Evolutionary conservation across 169 alveolate genomes (phyloP), one percentile per base, ranked within the genome.

Genomic region (Plasmodium gonderi): DNA sequence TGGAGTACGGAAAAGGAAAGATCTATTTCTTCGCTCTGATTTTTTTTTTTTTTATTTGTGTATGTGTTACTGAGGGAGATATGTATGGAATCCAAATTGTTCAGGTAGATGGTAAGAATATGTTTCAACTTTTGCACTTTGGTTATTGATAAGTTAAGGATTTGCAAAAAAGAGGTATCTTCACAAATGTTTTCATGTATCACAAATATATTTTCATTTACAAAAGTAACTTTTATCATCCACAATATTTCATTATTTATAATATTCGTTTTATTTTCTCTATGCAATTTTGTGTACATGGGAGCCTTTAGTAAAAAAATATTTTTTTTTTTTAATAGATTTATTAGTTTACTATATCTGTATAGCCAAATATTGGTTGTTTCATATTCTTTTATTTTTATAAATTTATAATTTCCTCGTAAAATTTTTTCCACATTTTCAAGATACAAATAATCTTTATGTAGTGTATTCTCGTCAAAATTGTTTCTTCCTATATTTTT

Each of bases 291-390:
- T 20, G 91, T 81, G 33, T 26, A 81, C 54, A 81, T 45, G 20
- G 91, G 91, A 5, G 91, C 91, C 75, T 81, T 81, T 47, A 81
- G 54, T 81, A 81, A 68, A 42, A 33, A 12, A 6, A 81, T 81
- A 33, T 68, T 68, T 81, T 23, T 81, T 68, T 81, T 44, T 47
- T 81, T 81, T 20, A 81, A 81, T 2, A 68, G 11, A 44, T 51
- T 67, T 17, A 7, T 44, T 81, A 44, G 9, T 14, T 67, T 82
- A 17, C 54, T 82, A 45, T 69, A 26, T 54, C 20, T 5, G 38
- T 26, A 7, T 33, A 68, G 36, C 91, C 91, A 82, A 33, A 82
- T 54, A 38, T 42, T 44, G 2, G 72, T 82, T 4, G 69, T 67
- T 29, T 82, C 81, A 82, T 67, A 40, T 42, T 82, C 81, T 14